A percentile compares a stretch with the other conserved stretches of the same genome.
phyloP scores from a whole-genome alignment of 2,329 filamentous ascomycete species.

The Bipolaris oryzae region DNA sequence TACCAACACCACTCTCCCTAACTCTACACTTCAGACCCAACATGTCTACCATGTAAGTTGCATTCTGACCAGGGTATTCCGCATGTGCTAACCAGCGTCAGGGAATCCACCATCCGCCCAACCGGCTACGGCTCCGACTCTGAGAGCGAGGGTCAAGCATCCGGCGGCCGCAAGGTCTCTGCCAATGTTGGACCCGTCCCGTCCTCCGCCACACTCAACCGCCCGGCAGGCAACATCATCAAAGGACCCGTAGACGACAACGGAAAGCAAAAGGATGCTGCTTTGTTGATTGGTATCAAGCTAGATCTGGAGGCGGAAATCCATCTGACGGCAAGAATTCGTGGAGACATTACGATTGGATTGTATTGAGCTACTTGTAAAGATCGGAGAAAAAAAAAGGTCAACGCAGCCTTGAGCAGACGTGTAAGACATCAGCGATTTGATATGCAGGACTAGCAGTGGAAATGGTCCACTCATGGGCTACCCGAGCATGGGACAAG shows the following conservation, averaged over 20 bases:
- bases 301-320: constrained; percentile 68
- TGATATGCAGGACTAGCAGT: neutral
- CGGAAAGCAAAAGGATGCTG: constrained; percentile 63
- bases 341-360: constrained; percentile 66
- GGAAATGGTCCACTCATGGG: neutral
- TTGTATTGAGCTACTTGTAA: constrained; percentile 54
- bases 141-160: constrained; percentile 50
- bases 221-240: constrained; percentile 55
- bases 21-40: constrained; percentile 1
- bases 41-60: constrained; percentile 42
- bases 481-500: no score
- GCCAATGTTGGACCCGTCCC: constrained; percentile 41
- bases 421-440: neutral
- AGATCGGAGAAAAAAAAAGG: neutral
- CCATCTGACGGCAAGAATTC: constrained; percentile 64
- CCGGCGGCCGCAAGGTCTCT: constrained; percentile 46
- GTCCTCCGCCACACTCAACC: constrained; percentile 48
- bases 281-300: constrained; percentile 67
- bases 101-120: constrained; percentile 37
- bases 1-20: constrained; percentile 8
- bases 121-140: constrained; percentile 46
- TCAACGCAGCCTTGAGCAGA: neutral
- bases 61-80: neutral
- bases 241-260: constrained; percentile 63
- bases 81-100: constrained; percentile 16